Percentiles rank a stretch among this genome's conserved stretches.
Evolutionary conservation across 2,329 filamentous ascomycete species (phyloP).

Genomic region (Cladosporium phlei): DNA sequence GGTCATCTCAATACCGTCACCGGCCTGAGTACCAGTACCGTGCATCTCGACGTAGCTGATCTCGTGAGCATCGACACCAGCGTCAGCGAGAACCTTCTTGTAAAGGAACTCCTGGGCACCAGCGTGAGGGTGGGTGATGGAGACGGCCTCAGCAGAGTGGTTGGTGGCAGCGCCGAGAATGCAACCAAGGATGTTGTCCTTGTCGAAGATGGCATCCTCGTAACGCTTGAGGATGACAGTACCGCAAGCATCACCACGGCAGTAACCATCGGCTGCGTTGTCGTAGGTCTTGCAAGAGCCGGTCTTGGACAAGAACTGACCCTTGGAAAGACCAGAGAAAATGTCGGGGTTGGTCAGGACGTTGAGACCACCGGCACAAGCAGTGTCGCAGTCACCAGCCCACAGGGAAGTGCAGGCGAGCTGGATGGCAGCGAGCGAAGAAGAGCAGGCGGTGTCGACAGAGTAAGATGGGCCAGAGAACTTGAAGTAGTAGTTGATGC

Average conservation of each 20-base stretch:
- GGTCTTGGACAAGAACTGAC: constrained; percentile 72
- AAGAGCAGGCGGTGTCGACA: constrained; percentile 75
- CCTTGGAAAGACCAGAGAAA: constrained; percentile 69
- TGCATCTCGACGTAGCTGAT: constrained; percentile 87
- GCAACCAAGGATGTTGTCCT: constrained; percentile 67
- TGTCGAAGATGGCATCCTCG: constrained; percentile 70
- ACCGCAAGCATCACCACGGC: constrained; percentile 70
- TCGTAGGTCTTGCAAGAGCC: constrained; percentile 78
- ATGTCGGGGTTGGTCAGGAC: constrained; percentile 78
- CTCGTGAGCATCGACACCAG: constrained; percentile 69
- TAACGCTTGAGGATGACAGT: constrained; percentile 74
- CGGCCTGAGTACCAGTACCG: constrained; percentile 81
- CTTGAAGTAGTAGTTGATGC: constrained; percentile 73
- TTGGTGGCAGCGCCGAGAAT: constrained; percentile 73
- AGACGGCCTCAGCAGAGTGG: constrained; percentile 74
- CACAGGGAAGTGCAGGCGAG: constrained; percentile 68
- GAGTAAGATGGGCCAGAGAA: constrained; percentile 69
- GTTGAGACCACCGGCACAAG: constrained; percentile 72
- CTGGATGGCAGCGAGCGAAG: constrained; percentile 66
- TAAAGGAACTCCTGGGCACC: constrained; percentile 70
- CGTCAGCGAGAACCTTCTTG: constrained; percentile 63
- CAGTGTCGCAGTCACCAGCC: constrained; percentile 74
- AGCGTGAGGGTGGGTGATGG: constrained; percentile 78
- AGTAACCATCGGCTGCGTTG: constrained; percentile 75
- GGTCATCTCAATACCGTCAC: constrained; percentile 76